phyloP scores from a whole-genome alignment of 352 stramenopile genomes.

The Phytophthora vignae region DNA sequence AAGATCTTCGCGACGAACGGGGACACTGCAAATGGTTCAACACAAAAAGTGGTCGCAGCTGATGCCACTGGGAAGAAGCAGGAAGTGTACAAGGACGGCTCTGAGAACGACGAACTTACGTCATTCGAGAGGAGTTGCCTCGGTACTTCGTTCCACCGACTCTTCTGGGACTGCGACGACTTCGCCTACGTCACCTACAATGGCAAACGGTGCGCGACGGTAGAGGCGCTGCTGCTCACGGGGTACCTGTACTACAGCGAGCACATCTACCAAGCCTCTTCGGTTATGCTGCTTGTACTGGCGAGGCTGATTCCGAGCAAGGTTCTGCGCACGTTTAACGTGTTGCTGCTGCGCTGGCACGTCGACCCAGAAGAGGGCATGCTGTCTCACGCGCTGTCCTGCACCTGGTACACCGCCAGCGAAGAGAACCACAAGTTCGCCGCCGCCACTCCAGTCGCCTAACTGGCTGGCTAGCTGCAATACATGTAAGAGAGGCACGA shows the following conservation, averaged over 20 bases:
- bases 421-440: slow-evolving; percentile 2
- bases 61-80: neutral
- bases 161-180: slow-evolving; percentile 30
- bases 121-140: slow-evolving; percentile 26
- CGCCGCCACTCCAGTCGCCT: slow-evolving; percentile 5
- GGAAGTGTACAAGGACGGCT: neutral
- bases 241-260: slow-evolving; percentile 24
- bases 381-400: slow-evolving; percentile 3
- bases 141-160: slow-evolving; percentile 8
- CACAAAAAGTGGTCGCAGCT: neutral
- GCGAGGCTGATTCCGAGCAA: slow-evolving; percentile 19
- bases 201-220: slow-evolving; percentile 6
- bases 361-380: slow-evolving; percentile 1
- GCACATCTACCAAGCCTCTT: slow-evolving; percentile 26
- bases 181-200: slow-evolving; percentile 23
- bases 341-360: slow-evolving; percentile 29
- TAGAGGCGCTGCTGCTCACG: slow-evolving; percentile 30
- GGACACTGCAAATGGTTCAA: neutral
- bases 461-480: neutral
- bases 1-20: neutral
- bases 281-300: slow-evolving; percentile 20
- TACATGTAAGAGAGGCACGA: too few relatives aligned
- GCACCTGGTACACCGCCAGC: slow-evolving; percentile 15
- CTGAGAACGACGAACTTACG: slow-evolving; percentile 5
- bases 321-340: slow-evolving; percentile 31